phyloP scores from a whole-genome alignment of 202 grass and related monocot species.

The Sporobolus alterniflorus region DNA sequence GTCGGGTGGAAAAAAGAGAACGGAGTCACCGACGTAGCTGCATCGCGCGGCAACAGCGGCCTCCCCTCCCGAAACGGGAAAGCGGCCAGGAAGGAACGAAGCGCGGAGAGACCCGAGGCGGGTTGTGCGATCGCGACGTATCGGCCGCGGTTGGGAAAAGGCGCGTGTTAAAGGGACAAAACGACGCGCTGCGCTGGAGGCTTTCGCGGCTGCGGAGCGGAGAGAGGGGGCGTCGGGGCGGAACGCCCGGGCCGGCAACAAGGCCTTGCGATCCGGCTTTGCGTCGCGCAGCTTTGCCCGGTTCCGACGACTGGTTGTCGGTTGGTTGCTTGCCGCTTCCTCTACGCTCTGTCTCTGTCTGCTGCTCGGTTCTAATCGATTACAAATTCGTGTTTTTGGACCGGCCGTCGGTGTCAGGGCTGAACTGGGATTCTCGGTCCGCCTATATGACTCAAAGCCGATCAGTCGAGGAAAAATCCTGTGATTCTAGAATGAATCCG shows the following conservation, averaged over 20 bases:
- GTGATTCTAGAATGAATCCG: too few species aligned
- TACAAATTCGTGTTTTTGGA: neutral
- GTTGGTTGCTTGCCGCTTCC: slow-evolving; percentile 8
- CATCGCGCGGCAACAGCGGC: neutral
- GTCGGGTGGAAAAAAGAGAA: neutral
- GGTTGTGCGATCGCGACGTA: slow-evolving; percentile 29
- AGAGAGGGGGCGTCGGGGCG: neutral
- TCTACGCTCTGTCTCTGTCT: neutral
- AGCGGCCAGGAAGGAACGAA: neutral
- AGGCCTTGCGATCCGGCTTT: neutral
- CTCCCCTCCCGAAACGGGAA: neutral
- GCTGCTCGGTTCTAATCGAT: neutral
- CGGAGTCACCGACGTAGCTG: neutral
- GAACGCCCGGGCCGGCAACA: neutral
- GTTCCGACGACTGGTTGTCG: neutral
- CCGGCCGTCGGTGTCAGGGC: neutral
- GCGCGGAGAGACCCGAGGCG: neutral
- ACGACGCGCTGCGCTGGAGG: too few species aligned
- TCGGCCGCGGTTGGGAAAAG: slow-evolving; percentile 12
- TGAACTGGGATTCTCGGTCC: too few species aligned
- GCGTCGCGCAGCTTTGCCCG: slow-evolving; percentile 1
- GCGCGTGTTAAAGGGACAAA: too few species aligned
- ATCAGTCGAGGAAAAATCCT: too few species aligned
- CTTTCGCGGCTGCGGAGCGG: neutral
- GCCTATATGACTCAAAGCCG: too few species aligned